A percentile compares a stretch with the other conserved stretches of the same genome.
phyloP scores from a whole-genome alignment of 2,329 filamentous ascomycete genomes.

The Neofusicoccum parvum region DNA sequence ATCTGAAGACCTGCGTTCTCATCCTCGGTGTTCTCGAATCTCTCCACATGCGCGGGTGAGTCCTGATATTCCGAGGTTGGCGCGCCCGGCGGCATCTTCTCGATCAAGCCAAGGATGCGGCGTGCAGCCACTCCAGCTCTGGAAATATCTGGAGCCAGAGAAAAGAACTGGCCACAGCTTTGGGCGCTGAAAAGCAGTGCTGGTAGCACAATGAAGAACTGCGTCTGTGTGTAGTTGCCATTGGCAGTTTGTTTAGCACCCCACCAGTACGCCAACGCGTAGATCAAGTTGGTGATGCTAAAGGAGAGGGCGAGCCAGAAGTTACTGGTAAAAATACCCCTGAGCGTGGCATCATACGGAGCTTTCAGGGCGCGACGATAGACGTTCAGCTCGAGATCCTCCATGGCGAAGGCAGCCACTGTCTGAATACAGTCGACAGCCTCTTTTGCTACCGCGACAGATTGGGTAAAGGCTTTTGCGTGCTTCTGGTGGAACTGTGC shows the following conservation, averaged over 20 bases:
- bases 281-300: slow-evolving; percentile 66
- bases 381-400: slow-evolving; percentile 50
- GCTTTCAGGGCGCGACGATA: slow-evolving; percentile 50
- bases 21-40: too few relatives aligned
- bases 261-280: slow-evolving; percentile 81
- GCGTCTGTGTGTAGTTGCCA: slow-evolving; percentile 66
- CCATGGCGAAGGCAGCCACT: slow-evolving; percentile 54
- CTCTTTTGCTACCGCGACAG: slow-evolving; percentile 55
- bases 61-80: slow-evolving; percentile 24
- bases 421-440: slow-evolving; percentile 57
- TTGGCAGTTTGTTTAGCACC: slow-evolving; percentile 69
- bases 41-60: not conserved
- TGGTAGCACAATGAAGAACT: slow-evolving; percentile 74
- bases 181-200: slow-evolving; percentile 73
- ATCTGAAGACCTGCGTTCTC: slow-evolving; percentile 18
- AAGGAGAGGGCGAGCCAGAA: slow-evolving; percentile 65
- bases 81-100: not conserved
- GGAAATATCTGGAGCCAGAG: slow-evolving; percentile 72
- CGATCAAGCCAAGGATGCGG: slow-evolving; percentile 51
- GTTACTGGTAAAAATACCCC: slow-evolving; percentile 56
- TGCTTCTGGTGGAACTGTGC: slow-evolving; percentile 60
- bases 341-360: slow-evolving; percentile 52
- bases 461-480: slow-evolving; percentile 53
- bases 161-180: slow-evolving; percentile 74
- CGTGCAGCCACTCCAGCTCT: slow-evolving; percentile 64